phyloP scores from a whole-genome alignment of 2,329 filamentous ascomycete species.

The Pseudomassariella vexata region DNA sequence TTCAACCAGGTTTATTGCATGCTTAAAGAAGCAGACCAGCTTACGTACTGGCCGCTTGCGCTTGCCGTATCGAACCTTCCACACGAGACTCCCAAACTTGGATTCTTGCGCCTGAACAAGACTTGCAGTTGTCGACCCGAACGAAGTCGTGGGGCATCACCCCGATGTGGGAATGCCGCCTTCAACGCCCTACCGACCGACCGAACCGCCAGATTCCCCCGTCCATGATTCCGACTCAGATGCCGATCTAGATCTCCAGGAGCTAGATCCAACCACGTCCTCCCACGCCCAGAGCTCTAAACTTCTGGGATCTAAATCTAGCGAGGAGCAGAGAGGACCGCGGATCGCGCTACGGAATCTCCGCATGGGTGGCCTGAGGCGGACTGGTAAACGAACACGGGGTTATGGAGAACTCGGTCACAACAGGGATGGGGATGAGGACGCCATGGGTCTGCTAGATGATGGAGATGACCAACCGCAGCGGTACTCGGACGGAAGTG shows the following conservation, averaged over 20 bases:
- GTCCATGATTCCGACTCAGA: slow-evolving; percentile 71
- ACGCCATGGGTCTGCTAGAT: slow-evolving; percentile 61
- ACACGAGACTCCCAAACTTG: no score
- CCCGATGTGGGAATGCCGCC: slow-evolving; percentile 50
- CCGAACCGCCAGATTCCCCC: slow-evolving; percentile 60
- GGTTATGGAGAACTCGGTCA: slow-evolving; percentile 57
- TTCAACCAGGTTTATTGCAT: no score
- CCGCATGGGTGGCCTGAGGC: slow-evolving; percentile 60
- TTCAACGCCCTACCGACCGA: slow-evolving; percentile 42
- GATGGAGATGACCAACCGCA: slow-evolving; percentile 50
- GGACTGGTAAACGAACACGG: slow-evolving; percentile 46
- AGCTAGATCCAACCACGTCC: slow-evolving; percentile 60
- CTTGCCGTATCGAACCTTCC: no score
- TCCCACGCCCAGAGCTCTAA: slow-evolving; percentile 28
- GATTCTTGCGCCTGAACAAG: no score
- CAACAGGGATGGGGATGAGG: slow-evolving; percentile 55
- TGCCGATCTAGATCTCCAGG: slow-evolving; percentile 70
- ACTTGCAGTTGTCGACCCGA: no score
- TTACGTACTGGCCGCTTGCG: no score
- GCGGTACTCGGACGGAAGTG: slow-evolving; percentile 55
- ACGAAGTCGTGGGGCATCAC: no score
- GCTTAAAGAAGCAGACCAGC: no score
- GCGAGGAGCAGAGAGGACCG: slow-evolving; percentile 39
- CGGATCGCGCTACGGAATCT: slow-evolving; percentile 67
- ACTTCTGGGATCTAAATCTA: slow-evolving; percentile 45